phyloP scores from a whole-genome alignment of 1,284 basidiomycete genomes.

The Cryptococcus neoformans region DNA sequence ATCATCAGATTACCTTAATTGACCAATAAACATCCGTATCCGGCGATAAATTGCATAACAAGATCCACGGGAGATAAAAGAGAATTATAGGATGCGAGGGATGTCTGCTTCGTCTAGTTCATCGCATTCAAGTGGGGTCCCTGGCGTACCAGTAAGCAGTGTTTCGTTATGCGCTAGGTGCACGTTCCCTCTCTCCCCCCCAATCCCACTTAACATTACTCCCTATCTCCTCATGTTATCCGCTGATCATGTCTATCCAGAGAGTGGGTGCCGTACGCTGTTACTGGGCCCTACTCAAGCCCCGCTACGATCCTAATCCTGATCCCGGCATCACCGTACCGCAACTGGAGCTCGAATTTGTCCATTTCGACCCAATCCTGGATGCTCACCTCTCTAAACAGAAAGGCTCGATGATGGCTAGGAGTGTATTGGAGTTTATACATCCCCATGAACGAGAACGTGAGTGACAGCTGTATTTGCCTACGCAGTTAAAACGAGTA shows the following conservation, averaged over 20 bases:
- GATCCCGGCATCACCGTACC: background rate
- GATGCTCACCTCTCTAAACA: slow-evolving; percentile 70
- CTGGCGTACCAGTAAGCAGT: background rate
- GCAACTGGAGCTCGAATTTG: slow-evolving; percentile 65
- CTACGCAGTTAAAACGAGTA: background rate
- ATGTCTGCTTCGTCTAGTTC: background rate
- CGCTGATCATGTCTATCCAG: slow-evolving; percentile 8
- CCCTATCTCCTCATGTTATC: background rate
- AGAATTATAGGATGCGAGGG: too few species aligned
- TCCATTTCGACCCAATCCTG: slow-evolving; percentile 86
- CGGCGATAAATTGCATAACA: too few species aligned
- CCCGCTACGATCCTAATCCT: slow-evolving; percentile 14
- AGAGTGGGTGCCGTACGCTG: slow-evolving; percentile 39
- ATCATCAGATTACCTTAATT: too few species aligned
- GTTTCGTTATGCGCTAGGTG: background rate
- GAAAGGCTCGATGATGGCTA: slow-evolving; percentile 65
- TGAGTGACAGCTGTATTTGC: slow-evolving; percentile 20
- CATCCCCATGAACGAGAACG: slow-evolving; percentile 83
- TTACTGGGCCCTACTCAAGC: slow-evolving; percentile 44
- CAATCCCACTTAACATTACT: background rate
- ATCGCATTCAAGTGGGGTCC: background rate
- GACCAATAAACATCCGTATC: too few species aligned
- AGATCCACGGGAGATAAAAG: too few species aligned
- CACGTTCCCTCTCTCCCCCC: background rate
- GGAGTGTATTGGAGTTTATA: slow-evolving; percentile 77